Conservation (phyloP, 164 flowering plant species). For the Umbellularia californica region DNA sequence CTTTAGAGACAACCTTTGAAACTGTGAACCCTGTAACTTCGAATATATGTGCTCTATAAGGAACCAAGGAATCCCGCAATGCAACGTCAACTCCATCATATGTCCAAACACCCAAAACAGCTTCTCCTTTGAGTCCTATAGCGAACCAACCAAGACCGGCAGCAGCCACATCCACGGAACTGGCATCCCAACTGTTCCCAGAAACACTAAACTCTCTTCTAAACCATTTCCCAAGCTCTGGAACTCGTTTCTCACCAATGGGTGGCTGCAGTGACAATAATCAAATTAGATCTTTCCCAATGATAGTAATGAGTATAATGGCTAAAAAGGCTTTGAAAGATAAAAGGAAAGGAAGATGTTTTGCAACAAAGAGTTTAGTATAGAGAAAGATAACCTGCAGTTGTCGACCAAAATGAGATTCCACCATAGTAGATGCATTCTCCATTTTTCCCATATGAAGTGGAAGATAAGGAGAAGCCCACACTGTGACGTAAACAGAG, state of each 20-base stretch:
- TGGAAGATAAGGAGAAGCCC: constrained; percentile 93
- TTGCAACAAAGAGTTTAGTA: background rate
- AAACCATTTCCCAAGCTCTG: constrained; percentile 81
- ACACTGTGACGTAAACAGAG: constrained; percentile 57
- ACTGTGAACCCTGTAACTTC: constrained; percentile 82
- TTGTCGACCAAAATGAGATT: constrained; percentile 80
- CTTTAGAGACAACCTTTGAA: constrained; percentile 75
- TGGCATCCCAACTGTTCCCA: constrained; percentile 80
- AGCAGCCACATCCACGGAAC: constrained; percentile 79
- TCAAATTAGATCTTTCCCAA: background rate
- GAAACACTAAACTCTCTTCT: constrained; percentile 50
- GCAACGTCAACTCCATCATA: constrained; percentile 80
- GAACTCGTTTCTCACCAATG: constrained; percentile 57
- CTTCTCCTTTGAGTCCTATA: constrained; percentile 87
- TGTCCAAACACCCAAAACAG: constrained; percentile 74
- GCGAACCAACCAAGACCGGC: constrained; percentile 97
- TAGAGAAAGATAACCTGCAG: constrained; percentile 62
- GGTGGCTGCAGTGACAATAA: constrained; percentile 64
- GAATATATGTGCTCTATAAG: constrained; percentile 49
- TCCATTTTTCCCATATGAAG: constrained; percentile 91
- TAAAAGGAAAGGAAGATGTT: background rate
- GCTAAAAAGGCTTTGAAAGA: background rate
- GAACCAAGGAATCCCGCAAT: constrained; percentile 63
- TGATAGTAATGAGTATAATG: too few species aligned
- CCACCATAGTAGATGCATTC: constrained; percentile 54